A percentile compares a stretch with the other conserved stretches of the same genome.
Evolutionary conservation across 441 rosid species (phyloP).

Genomic region (Gossypium laxum): DNA sequence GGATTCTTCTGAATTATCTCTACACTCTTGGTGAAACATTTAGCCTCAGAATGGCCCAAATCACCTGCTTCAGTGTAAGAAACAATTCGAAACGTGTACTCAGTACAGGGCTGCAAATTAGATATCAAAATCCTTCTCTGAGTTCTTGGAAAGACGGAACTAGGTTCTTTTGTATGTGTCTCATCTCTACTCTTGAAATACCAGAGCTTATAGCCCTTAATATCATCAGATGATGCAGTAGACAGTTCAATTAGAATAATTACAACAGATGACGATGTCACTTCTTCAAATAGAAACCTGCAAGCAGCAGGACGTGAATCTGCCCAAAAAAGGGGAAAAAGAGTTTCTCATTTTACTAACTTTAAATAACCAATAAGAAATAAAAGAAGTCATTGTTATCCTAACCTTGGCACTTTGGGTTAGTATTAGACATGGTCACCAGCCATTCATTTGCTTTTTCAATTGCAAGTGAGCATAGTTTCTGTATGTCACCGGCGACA

Average conservation of each 20-base stretch:
- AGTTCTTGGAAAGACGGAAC: constrained; percentile 47
- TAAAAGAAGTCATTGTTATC: not conserved
- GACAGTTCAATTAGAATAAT: constrained; percentile 62
- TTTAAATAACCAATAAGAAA: constrained; percentile 6
- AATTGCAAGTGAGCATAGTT: constrained; percentile 66
- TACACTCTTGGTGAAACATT: constrained; percentile 74
- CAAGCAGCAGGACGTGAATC: constrained; percentile 85
- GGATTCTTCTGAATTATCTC: constrained; percentile 50
- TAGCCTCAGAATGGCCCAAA: constrained; percentile 75
- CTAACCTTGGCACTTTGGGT: constrained; percentile 45
- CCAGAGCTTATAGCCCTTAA: constrained; percentile 89
- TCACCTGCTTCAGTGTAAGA: constrained; percentile 60
- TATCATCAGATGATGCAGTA: constrained; percentile 28
- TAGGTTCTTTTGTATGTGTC: constrained; percentile 41
- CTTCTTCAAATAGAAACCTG: constrained; percentile 78
- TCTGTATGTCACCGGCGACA: constrained; percentile 65
- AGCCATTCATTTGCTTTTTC: constrained; percentile 63
- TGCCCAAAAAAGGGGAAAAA: constrained; percentile 30
- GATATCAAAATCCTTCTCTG: constrained; percentile 75
- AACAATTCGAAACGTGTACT: constrained; percentile 66
- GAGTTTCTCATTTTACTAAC: constrained; percentile 11
- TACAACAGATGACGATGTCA: constrained; percentile 51
- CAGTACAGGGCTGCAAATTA: constrained; percentile 72
- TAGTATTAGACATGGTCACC: constrained; percentile 28
- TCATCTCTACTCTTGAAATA: constrained; percentile 65